Conservation (phyloP, 306 rosid species). For the Acacia acuminata region DNA sequence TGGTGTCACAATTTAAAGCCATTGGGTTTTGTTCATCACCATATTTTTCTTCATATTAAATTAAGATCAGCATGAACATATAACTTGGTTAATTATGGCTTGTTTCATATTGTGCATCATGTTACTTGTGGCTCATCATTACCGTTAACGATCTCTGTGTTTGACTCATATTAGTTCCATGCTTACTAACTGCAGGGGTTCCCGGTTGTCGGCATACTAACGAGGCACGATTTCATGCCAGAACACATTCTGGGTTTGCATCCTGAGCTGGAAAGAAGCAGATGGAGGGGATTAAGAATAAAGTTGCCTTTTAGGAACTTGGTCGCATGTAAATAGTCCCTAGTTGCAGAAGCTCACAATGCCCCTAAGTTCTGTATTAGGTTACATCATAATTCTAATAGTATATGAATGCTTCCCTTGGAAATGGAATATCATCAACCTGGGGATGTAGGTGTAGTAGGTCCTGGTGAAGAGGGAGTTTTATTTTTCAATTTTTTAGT, state of each 20-base stretch:
- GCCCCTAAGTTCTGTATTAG: constrained; percentile 1
- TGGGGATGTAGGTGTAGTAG: not conserved
- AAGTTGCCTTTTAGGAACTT: constrained; percentile 35
- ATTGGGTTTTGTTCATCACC: not conserved
- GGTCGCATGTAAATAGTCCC: constrained; percentile 23
- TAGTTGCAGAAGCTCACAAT: constrained; percentile 19
- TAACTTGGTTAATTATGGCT: not conserved
- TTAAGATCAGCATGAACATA: not conserved
- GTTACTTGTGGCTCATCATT: not conserved
- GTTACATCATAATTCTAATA: not conserved
- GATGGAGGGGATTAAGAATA: constrained; percentile 71
- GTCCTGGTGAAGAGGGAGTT: not conserved
- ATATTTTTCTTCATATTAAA: not conserved
- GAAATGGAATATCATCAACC: not conserved
- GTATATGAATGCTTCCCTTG: not conserved
- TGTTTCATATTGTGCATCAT: not conserved
- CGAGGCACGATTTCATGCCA: constrained; percentile 88
- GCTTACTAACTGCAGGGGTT: constrained; percentile 64
- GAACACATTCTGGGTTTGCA: constrained; percentile 78
- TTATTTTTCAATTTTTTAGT: not conserved
- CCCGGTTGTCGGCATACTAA: constrained; percentile 81
- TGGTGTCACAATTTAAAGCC: not conserved
- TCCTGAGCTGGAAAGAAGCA: constrained; percentile 69
- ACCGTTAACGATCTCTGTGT: not conserved
- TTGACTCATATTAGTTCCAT: constrained; percentile 8